A percentile compares a stretch with the other conserved stretches of the same genome.
These are phyloP conservation scores for Aphanomyces cochlioides DNA, from an alignment of 352 stramenopile genomes.

Conservation along the genomic window DNA sequence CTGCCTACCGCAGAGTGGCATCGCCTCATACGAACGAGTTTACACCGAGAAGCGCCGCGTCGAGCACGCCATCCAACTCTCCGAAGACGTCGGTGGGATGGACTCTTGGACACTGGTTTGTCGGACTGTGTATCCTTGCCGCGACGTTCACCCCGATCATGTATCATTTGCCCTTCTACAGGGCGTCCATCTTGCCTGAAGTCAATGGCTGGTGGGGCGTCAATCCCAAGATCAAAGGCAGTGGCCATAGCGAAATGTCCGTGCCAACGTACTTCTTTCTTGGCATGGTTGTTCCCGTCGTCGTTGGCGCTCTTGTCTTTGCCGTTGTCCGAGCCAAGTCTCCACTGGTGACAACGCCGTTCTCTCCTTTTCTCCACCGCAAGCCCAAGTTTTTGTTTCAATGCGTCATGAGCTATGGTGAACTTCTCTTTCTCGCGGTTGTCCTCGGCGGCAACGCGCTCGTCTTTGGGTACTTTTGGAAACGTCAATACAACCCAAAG, in stretches of 20 bases:
- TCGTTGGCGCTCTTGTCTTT: conserved; percentile 40
- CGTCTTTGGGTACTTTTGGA: conserved; percentile 50
- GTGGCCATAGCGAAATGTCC: conserved; percentile 42
- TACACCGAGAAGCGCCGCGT: too few relatives aligned
- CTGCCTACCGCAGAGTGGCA: too few relatives aligned
- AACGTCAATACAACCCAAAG: conserved; percentile 27
- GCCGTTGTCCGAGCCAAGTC: conserved; percentile 36
- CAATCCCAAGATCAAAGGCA: conserved; percentile 33
- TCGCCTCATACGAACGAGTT: too few relatives aligned
- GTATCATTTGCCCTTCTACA: conserved; percentile 13
- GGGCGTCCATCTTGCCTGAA: not conserved
- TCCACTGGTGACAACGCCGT: conserved; percentile 30
- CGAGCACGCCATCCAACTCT: too few relatives aligned
- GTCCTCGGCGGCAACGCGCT: conserved; percentile 50
- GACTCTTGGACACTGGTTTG: conserved; percentile 1
- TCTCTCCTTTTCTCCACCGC: conserved; percentile 42
- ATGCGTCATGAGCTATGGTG: conserved; percentile 51
- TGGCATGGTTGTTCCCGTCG: conserved; percentile 40
- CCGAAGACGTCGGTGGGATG: too few relatives aligned
- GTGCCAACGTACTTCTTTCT: conserved; percentile 49
- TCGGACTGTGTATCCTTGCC: conserved; percentile 9
- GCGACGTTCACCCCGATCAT: conserved; percentile 4
- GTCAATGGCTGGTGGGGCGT: conserved; percentile 21
- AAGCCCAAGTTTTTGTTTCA: conserved; percentile 37
- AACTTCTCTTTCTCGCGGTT: conserved; percentile 51